Base-by-base conservation (phyloP, 129 eudicot species). In the Solidago caesia region DNA sequence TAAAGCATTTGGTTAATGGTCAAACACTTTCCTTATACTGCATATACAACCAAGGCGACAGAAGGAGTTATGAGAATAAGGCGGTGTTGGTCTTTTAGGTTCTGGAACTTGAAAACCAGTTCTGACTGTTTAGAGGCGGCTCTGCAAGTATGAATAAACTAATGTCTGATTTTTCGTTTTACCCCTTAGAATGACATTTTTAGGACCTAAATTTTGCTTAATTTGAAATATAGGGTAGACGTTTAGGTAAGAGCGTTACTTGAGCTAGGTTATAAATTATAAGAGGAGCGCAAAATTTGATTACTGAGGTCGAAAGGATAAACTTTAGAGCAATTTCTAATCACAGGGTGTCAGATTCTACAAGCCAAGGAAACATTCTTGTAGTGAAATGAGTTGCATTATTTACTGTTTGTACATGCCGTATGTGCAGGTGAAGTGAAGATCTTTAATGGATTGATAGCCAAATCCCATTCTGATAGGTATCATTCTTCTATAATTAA, bases 381-480 rank as follows among this genome's bases (percentile, higher is more conserved):
- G 39, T 74, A 48, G 71, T 71, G 39, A 64, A 61, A 15, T 39
- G 51, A 51, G 63, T 59, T 68, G 44, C 48, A 25, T 74, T 65
- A 47, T 86, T 61, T 64, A 58, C 60, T 39, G 62, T 64, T 68
- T 71, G 80, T 70, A 44, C 72, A 82, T 82, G 82, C 76, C 71
- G 74, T 69, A 67, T 74, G 81, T 82, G 87, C 92, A 88, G 92
- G 89, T 88, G 66, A 68, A 45, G 57, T 67, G 81, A 76, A 76
- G 87, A 85, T 82, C 81, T 66, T 72, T 80, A 81, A 71, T 77
- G 85, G 86, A 80, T 70, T 82, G 77, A 81, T 80, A 46, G 65
- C 85, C 67, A 63, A 75, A 12, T 61, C 69, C 76, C 25, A 74
- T 72, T 65, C 39, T 68, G 75, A 13, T 85, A 85, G 92, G 92